A percentile compares a stretch with the other conserved stretches of the same genome.
Evolutionary conservation across 352 stramenopile genomes (phyloP).

Genomic region (Thalassiosira ordinaria): DNA sequence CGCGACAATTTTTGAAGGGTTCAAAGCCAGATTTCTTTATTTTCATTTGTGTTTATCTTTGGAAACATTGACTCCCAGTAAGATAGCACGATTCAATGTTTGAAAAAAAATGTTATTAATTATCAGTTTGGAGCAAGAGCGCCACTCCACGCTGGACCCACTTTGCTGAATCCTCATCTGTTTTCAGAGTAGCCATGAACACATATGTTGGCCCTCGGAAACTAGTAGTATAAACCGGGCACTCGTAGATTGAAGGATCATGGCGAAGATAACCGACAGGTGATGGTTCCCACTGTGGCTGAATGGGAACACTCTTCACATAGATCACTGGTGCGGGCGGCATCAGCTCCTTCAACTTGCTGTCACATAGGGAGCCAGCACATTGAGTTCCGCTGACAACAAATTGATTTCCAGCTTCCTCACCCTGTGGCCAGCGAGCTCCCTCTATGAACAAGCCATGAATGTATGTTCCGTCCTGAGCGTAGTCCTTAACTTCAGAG

Average conservation of each 20-base stretch:
- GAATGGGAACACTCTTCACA: constrained; percentile 94
- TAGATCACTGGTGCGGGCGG: constrained; percentile 93
- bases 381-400: constrained; percentile 88
- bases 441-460: constrained; percentile 96
- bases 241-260: constrained; percentile 92
- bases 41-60: too few species aligned
- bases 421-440: constrained; percentile 90
- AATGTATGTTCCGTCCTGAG: constrained; percentile 91
- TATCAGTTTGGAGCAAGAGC: constrained; percentile 95
- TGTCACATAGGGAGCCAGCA: constrained; percentile 91
- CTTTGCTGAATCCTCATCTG: constrained; percentile 87
- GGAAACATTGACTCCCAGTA: too few species aligned
- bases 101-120: constrained; percentile 88
- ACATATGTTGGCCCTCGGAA: constrained; percentile 96
- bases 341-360: constrained; percentile 94
- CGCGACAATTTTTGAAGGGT: too few species aligned
- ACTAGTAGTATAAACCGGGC: constrained; percentile 96
- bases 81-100: too few species aligned
- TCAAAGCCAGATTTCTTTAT: too few species aligned
- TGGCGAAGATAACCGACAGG: constrained; percentile 95
- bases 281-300: constrained; percentile 92
- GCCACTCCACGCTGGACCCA: constrained; percentile 94
- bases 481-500: constrained; percentile 83
- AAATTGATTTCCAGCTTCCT: constrained; percentile 90
- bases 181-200: constrained; percentile 94